Evolutionary conservation across 129 eudicot species (phyloP).

Genomic region (Pulicaria dysenterica): DNA sequence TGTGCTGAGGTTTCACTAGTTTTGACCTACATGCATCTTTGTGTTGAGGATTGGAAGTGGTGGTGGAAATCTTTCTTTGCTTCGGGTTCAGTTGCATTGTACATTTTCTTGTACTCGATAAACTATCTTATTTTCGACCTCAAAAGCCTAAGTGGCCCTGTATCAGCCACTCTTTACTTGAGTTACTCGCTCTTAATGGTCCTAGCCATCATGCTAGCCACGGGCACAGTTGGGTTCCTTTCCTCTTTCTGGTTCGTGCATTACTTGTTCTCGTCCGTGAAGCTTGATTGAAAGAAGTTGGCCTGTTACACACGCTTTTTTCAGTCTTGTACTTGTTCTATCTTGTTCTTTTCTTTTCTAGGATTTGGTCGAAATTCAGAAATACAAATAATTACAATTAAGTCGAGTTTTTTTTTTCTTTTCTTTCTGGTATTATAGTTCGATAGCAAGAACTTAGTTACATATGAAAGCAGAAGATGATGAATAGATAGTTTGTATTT

Average conservation of each 20-base stretch:
- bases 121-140: conserved; percentile 45
- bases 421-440: conserved; percentile 23
- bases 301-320: conserved; percentile 19
- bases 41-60: conserved; percentile 72
- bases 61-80: conserved; percentile 57
- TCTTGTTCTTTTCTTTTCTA: conserved; percentile 26
- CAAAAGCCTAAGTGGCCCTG: conserved; percentile 47
- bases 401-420: conserved; percentile 18
- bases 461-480: conserved; percentile 31
- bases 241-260: conserved; percentile 54
- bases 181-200: conserved; percentile 49
- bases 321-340: conserved; percentile 20
- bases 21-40: conserved; percentile 89
- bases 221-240: conserved; percentile 46
- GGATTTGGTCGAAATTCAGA: conserved; percentile 23
- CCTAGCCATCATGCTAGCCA: conserved; percentile 45
- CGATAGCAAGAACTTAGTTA: conserved; percentile 34
- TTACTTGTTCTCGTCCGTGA: conserved; percentile 47
- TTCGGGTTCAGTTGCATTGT: conserved; percentile 47
- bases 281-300: conserved; percentile 42
- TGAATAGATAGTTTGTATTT: conserved; percentile 13
- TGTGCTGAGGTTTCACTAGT: conserved; percentile 89
- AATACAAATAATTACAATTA: conserved; percentile 20
- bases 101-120: conserved; percentile 45
- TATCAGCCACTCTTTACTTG: conserved; percentile 40